Evolutionary conservation across 192 early-diverging fungal genomes (phyloP).

Genomic region (Podochytrium sp.): DNA sequence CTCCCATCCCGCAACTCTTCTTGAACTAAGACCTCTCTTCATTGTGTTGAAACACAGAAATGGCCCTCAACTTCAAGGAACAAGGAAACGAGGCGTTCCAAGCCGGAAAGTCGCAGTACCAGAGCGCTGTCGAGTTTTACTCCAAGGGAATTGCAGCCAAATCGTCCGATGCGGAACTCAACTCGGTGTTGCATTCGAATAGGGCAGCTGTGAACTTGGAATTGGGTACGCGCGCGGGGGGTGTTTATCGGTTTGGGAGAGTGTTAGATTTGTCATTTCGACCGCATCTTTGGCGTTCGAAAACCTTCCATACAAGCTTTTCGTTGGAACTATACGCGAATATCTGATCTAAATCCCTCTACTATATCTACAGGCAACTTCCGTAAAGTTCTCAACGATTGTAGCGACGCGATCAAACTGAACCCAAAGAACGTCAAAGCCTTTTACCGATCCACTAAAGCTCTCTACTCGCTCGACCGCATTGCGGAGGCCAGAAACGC

Average conservation of each 20-base stretch:
- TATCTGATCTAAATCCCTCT: too few species aligned
- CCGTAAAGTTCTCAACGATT: slow-evolving; percentile 86
- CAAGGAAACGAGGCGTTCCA: slow-evolving; percentile 95
- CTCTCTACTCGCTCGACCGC: slow-evolving; percentile 78
- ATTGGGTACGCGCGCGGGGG: slow-evolving; percentile 71
- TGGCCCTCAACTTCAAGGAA: slow-evolving; percentile 91
- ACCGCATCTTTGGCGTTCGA: too few species aligned
- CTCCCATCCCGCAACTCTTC: background rate
- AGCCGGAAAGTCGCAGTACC: slow-evolving; percentile 63
- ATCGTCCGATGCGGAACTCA: slow-evolving; percentile 74
- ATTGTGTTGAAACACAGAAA: slow-evolving; percentile 50
- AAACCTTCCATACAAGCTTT: too few species aligned
- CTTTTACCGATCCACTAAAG: slow-evolving; percentile 86
- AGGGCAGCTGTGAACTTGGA: slow-evolving; percentile 92
- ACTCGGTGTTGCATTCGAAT: slow-evolving; percentile 81
- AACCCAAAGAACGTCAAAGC: slow-evolving; percentile 90
- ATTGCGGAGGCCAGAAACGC: slow-evolving; percentile 85
- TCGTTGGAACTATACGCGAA: too few species aligned
- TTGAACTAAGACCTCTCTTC: too few species aligned
- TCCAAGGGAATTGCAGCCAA: slow-evolving; percentile 79
- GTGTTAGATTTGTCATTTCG: too few species aligned
- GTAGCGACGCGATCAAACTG: slow-evolving; percentile 77
- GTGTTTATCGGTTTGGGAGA: too few species aligned
- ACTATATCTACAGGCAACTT: slow-evolving; percentile 69
- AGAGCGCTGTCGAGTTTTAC: slow-evolving; percentile 84